Base-by-base conservation (phyloP, 805 yeast species). In the Metschnikowia santaceciliae region DNA sequence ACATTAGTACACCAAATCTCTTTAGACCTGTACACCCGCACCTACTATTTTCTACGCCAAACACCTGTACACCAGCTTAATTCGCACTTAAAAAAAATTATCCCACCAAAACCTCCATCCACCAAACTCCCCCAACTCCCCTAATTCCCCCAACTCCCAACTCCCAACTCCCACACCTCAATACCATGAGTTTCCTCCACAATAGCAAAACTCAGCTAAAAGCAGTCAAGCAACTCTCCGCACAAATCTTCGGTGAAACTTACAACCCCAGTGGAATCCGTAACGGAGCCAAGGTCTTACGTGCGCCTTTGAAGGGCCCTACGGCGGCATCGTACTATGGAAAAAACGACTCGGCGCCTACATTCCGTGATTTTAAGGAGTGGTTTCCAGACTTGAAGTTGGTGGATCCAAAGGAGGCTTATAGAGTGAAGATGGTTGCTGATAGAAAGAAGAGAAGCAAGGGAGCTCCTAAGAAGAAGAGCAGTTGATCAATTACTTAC, bases 391-490 rank as follows among this genome's bases (percentile, higher is more conserved):
- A 72, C 49, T 66, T 74, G 53, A 72, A 74, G 47, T 78, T 88
- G 56, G 76, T 78, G 5, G 86, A 86, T 58, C 86, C 85, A 49
- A 81, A 80, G 53, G 95, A 88, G 65, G 80, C 77, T 40, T 83
- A 84, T 68, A 78, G 96, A 68, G 62, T 85, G 54, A 78, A 74
- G 52, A 82, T 82, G 81, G 83, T 82, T 20, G 81, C 62, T 33
- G 75, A 71, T 50, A 78, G 88, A 69, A 87, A 83, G 76, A 84
- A 86, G 79, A 86, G 94, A 81, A 91, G 89, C 69, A 88, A 88
- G 70, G 91, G 92, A 68, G 90, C 94, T 11, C 95, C 94, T 60
- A 81, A 84, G 75, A 88, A 88, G 76, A 81, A 78, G 71, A 54
- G 61, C 32, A 58, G 62, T 49, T 61, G 48, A 26, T 26, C 30